These are phyloP conservation scores for Rubus parviflorus DNA, from an alignment of 306 rosid species.

Conservation along the genomic window DNA sequence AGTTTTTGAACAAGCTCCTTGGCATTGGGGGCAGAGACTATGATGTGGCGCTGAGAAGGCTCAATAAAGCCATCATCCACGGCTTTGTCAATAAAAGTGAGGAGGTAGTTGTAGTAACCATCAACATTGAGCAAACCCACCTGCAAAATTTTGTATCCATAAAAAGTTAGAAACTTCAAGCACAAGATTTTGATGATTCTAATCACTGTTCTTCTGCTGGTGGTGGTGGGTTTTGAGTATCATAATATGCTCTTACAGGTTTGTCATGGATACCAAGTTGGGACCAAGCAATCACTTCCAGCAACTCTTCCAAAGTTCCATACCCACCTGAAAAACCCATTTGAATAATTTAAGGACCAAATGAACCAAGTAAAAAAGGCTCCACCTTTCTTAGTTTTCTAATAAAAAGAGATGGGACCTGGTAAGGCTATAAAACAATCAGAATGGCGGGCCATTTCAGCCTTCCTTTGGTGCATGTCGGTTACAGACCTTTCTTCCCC, in stretches of 20 bases:
- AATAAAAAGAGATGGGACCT: conserved; percentile 35
- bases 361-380: not conserved
- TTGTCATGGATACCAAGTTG: conserved; percentile 66
- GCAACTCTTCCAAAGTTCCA: conserved; percentile 57
- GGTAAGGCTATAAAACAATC: conserved; percentile 65
- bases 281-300: conserved; percentile 65
- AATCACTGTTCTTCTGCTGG: not conserved
- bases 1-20: conserved; percentile 62
- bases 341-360: not conserved
- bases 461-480: conserved; percentile 66
- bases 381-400: not conserved
- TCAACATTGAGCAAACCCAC: conserved; percentile 62
- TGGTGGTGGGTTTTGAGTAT: not conserved
- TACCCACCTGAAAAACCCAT: conserved; percentile 47
- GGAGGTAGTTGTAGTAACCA: conserved; percentile 55
- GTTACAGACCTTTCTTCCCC: conserved; percentile 56
- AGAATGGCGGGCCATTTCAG: conserved; percentile 72
- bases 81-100: conserved; percentile 56
- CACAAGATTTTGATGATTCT: not conserved
- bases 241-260: conserved; percentile 37
- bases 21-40: conserved; percentile 54
- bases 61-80: conserved; percentile 65
- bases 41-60: conserved; percentile 55
- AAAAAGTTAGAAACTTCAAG: not conserved
- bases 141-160: conserved; percentile 11